Evolutionary conservation across 202 grass and related monocot genomes (phyloP).

Genomic region (Hordeum pubiflorum): DNA sequence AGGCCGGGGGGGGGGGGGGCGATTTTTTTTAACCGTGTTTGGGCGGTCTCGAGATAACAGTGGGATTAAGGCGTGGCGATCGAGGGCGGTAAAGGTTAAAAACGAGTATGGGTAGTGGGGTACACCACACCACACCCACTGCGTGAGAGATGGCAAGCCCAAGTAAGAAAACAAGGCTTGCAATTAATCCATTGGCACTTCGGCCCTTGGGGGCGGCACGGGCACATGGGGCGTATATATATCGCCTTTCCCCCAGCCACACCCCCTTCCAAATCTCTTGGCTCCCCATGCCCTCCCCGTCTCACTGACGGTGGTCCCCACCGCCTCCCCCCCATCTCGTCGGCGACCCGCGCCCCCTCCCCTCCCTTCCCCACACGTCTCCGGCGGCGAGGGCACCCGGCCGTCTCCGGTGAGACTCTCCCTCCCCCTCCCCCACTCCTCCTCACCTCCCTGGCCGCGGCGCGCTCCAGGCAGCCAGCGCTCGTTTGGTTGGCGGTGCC

Average conservation of each 20-base stretch:
- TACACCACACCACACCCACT: too few relatives aligned
- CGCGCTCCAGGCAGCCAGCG: background rate
- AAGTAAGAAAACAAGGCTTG: background rate
- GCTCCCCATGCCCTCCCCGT: constrained; percentile 32
- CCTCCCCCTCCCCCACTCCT: too few relatives aligned
- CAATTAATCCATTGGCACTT: constrained; percentile 25
- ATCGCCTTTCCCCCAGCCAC: background rate
- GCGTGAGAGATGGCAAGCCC: background rate
- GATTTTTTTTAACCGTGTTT: background rate
- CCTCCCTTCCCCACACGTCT: too few relatives aligned
- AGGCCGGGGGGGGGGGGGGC: background rate
- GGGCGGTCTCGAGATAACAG: constrained; percentile 23
- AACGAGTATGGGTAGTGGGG: background rate
- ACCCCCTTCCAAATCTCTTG: constrained; percentile 11
- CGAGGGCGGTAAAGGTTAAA: constrained; percentile 23
- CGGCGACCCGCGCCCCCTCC: background rate
- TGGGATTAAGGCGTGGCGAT: constrained; percentile 19
- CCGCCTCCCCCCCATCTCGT: constrained; percentile 21
- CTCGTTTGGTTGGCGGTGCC: background rate
- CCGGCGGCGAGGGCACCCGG: constrained; percentile 17
- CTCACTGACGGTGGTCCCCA: constrained; percentile 55
- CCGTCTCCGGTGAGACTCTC: constrained; percentile 29
- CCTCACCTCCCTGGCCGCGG: background rate
- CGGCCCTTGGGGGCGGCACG: background rate
- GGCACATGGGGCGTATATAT: constrained; percentile 36